Base-by-base conservation (phyloP, 495 filamentous ascomycete genomes). In the Penicillium alfredii region DNA sequence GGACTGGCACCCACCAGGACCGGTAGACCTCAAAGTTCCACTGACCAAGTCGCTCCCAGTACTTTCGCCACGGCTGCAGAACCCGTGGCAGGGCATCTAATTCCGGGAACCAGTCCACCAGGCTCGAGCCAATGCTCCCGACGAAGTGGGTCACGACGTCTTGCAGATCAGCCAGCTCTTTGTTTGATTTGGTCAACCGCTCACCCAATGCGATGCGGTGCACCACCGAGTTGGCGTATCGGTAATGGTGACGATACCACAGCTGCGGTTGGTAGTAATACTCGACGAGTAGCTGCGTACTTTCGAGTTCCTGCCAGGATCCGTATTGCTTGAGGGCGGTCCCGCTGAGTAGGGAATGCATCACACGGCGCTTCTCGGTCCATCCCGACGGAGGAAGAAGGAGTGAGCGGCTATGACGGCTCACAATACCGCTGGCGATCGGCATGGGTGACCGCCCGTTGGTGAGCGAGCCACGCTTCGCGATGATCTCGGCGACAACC, bases 201-300 rank as follows among this genome's bases (percentile, higher is more conserved):
- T 61, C 47, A 2, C 60, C 60, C 3, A 58, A 30, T 7, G 55
- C 54, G 27, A 69, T 58, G 8, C 56, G 53, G 41, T 63, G 46
- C 24, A 71, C 47, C 8, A 71, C 60, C 1, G 58, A 59, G 38
- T 57, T 69, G 2, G 64, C 40, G 36, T 71, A 72, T 12, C 64
- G 62, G 35, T 61, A 61, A 28, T 69, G 59, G 35, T 66, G 57
- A 4, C 33, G 8, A 37, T 61, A 66, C 61, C 61, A 71, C 9
- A 41, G 38, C n/a, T 51, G 17, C 5, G 68, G 64, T 16, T 57
- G 17, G 6, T 43, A 29, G 1, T 66, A 35, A 38, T 67, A 69
- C 12, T 50, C 49, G 4, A 45, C 49, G 3, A 70, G 35, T 27
- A 73, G 42, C 37, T 66, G 48, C 2, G 46, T 53, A 28, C 54